phyloP scores from a whole-genome alignment of 2,329 filamentous ascomycete species.

The Cladosporium phlei region DNA sequence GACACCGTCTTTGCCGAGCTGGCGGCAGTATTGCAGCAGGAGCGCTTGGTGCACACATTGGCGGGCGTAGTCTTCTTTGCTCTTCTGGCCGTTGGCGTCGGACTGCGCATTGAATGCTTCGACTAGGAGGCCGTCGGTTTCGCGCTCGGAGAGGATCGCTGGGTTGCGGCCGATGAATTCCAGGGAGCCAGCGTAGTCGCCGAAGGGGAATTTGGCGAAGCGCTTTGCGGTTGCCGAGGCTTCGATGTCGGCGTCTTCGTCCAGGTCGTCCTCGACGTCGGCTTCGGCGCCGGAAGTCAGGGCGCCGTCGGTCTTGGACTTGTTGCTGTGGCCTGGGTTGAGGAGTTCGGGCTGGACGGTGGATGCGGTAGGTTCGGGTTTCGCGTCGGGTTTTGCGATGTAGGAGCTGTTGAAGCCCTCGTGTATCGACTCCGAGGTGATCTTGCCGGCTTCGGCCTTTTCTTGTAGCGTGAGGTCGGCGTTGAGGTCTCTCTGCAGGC shows the following conservation, averaged over 20 bases:
- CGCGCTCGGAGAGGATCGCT: conserved; percentile 71
- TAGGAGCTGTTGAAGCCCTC: conserved; percentile 87
- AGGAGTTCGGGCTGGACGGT: conserved; percentile 29
- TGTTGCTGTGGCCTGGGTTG: conserved; percentile 30
- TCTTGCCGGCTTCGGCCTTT: conserved; percentile 79
- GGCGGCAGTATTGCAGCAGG: conserved; percentile 88
- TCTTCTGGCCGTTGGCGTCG: conserved; percentile 51
- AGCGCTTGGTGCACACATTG: conserved; percentile 92
- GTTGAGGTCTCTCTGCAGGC: conserved; percentile 69
- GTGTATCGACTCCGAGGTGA: conserved; percentile 85
- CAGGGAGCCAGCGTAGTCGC: conserved; percentile 68
- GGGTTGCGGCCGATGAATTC: conserved; percentile 77
- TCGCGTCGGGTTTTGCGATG: conserved; percentile 59
- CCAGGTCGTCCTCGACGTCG: conserved; percentile 53
- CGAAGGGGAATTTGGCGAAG: conserved; percentile 72
- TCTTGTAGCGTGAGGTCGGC: conserved; percentile 75
- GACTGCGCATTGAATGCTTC: conserved; percentile 87
- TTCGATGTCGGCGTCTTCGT: conserved; percentile 65
- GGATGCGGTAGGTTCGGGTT: conserved; percentile 29
- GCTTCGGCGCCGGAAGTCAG: conserved; percentile 57
- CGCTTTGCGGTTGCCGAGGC: conserved; percentile 72
- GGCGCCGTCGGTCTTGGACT: conserved; percentile 30
- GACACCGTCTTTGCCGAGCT: conserved; percentile 82
- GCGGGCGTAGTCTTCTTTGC: conserved; percentile 63
- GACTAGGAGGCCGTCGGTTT: conserved; percentile 85